These are phyloP conservation scores for Cephaloascus albidus DNA, from an alignment of 805 yeast species.

Conservation along the genomic window DNA sequence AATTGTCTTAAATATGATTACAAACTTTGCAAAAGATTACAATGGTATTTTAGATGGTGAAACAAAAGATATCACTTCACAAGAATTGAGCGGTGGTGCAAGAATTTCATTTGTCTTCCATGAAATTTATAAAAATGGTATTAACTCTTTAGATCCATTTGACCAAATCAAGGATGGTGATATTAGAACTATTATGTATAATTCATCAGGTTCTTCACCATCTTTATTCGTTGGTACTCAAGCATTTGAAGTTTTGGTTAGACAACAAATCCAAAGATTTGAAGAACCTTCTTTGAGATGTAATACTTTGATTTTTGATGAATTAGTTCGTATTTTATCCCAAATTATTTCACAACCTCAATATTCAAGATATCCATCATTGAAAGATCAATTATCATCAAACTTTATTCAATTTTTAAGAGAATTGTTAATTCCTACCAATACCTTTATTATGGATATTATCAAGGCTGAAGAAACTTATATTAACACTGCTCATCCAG, in stretches of 20 bases:
- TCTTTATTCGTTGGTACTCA: constrained; percentile 94
- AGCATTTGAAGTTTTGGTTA: constrained; percentile 92
- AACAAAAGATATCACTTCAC: constrained; percentile 77
- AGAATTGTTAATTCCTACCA: constrained; percentile 76
- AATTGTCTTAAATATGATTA: constrained; percentile 81
- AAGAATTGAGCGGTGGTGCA: constrained; percentile 96
- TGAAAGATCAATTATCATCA: constrained; percentile 79
- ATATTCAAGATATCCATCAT: constrained; percentile 81
- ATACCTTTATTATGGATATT: constrained; percentile 73
- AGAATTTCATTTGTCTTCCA: constrained; percentile 95
- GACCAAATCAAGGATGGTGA: constrained; percentile 94
- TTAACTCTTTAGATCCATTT: constrained; percentile 87
- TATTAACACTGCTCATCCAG: constrained; percentile 97
- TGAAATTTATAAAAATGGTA: constrained; percentile 89
- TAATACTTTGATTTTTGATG: constrained; percentile 86
- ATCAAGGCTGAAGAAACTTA: constrained; percentile 85
- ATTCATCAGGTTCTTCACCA: constrained; percentile 94
- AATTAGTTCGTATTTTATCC: constrained; percentile 80
- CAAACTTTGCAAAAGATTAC: constrained; percentile 88
- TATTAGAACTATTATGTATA: constrained; percentile 93
- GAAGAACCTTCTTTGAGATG: constrained; percentile 90
- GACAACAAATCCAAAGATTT: constrained; percentile 86
- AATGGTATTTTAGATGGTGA: constrained; percentile 88
- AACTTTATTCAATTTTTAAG: constrained; percentile 74
- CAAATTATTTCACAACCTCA: constrained; percentile 77